A percentile compares a stretch with the other conserved stretches of the same genome.
phyloP scores from a whole-genome alignment of 23 red algal genomes.

The Chondrus crispus region DNA sequence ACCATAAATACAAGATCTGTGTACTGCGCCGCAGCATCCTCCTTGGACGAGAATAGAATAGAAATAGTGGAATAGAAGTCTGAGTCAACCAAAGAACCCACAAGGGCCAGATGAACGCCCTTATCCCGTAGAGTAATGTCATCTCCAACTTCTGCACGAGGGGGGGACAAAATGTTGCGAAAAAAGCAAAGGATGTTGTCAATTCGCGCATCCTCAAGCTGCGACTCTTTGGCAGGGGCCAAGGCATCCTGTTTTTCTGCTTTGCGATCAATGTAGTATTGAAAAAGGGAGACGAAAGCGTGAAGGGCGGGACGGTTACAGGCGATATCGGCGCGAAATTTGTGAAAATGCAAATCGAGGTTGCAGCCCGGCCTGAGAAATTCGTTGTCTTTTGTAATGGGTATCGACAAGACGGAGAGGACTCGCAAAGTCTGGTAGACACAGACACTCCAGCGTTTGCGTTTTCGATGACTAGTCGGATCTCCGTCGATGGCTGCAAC shows the following conservation, averaged over 20 bases:
- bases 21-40: slow-evolving; percentile 24
- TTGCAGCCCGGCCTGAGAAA: slow-evolving; percentile 10
- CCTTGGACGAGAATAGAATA: slow-evolving; percentile 1
- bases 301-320: not conserved
- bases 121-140: not conserved
- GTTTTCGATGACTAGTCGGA: not conserved
- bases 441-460: slow-evolving; percentile 36
- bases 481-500: slow-evolving; percentile 2
- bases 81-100: not conserved
- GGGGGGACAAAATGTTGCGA: slow-evolving; percentile 37
- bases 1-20: slow-evolving; percentile 23
- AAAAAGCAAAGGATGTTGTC: slow-evolving; percentile 67
- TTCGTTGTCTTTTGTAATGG: slow-evolving; percentile 10
- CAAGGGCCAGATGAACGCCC: slow-evolving; percentile 33
- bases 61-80: slow-evolving; percentile 57
- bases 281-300: slow-evolving; percentile 21
- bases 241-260: slow-evolving; percentile 15
- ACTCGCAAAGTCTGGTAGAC: slow-evolving; percentile 46
- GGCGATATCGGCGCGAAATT: slow-evolving; percentile 13
- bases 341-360: not conserved
- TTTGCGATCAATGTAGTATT: slow-evolving; percentile 60
- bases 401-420: slow-evolving; percentile 33
- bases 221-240: slow-evolving; percentile 9
- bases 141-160: not conserved
- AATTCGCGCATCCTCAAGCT: slow-evolving; percentile 52